Base-by-base conservation (phyloP, 78 protist species). In the Protostelium mycophagum region DNA sequence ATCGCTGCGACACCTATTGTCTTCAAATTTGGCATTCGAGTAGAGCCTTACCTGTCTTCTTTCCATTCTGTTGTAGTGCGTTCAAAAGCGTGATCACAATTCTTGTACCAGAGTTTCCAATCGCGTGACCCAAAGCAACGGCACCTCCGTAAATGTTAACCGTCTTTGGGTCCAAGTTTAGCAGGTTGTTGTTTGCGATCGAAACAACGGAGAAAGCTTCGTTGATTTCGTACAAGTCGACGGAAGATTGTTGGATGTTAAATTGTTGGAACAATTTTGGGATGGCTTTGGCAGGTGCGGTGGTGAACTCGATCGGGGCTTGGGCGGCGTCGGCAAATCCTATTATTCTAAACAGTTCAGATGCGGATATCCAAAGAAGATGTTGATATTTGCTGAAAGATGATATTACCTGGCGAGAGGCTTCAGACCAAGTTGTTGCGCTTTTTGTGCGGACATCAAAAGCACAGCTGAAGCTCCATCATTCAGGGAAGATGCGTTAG, bases 401-500 rank as follows among this genome's bases (percentile, higher is more conserved):
- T 38, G 73, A 51, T 51, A 25, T 51, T 16, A 51, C 73, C 73
- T 38, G 25, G 98, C 99, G 34, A 98, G 83, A 29, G 97, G 95
- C 91, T 91, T 93, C 28, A 93, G 35, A 34, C 97, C 96, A 5
- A 85, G 88, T 35, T 63, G 86, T 5, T 38, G 31, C 0, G 96
- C 99, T 36, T 38, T 91, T 5, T 63, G 90, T 16, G 38, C 97
- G 0, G 95, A 63, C 91, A 90, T 91, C 35, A 99, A 63, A 0
- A 98, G 85, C n/a, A 99, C 34, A 0, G 98, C 96, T 0, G 99
- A 95, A 1, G 99, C 99, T 37, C 99, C 99, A 94, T 99, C 99
- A 88, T 91, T 93, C 5, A 98, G 35, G 29, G 94, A 87, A n/a
- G 97, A 93, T 0, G 99, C 94, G 83, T 99, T 99, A 34, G 96